Evolutionary conservation across 2,329 filamentous ascomycete species (phyloP), one percentile per base, ranked within the genome.

Genomic region (Ascochyta clinopodiicola): DNA sequence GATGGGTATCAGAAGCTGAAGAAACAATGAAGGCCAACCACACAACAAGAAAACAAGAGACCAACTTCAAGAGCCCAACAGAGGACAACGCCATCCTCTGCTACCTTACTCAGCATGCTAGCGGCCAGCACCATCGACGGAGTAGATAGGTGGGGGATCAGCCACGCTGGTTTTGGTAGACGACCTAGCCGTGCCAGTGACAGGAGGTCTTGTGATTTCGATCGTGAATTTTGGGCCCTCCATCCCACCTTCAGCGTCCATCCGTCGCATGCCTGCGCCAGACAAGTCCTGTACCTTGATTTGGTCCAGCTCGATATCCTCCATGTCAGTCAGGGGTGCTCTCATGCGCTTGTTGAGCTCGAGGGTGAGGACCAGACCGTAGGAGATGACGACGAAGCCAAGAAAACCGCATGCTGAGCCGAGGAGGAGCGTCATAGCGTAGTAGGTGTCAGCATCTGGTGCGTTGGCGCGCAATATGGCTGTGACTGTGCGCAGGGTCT

Each of bases 251-350:
- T 29, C 31, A 12, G 34, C 25, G 6, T 25, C 21, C 42, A 44
- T 34, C 13, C 52, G 45, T 6, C 27, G 24, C 52, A 56, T 46
- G 17, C 39, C 29, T 1, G 38, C 21, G 12, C 48, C 44, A 15
- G 44, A 47, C 17, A 44, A 29, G 22, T 31, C 22, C 5, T 48
- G 47, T n/a, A 48, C 32, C 25, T 34, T 48, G 39, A 57, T 52
- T 15, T 40, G 25, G 4, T 47, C 38, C 15, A 57, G 48, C 38
- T 57, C 54, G 10, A 51, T 43, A 39, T 52, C 43, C 15, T 24
- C 21, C 31, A 12, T 10, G 24, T 21, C 21, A 4, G 15, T 5
- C 17, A 9, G 15, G 17, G 12, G 17, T n/a, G n/a, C 9, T 7
- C 31, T 15, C 24, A 12, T 17, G 4, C 31, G 21, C 19, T 4